Conservation (phyloP, 305 asterid genomes). For the Rubia tinctorum region DNA sequence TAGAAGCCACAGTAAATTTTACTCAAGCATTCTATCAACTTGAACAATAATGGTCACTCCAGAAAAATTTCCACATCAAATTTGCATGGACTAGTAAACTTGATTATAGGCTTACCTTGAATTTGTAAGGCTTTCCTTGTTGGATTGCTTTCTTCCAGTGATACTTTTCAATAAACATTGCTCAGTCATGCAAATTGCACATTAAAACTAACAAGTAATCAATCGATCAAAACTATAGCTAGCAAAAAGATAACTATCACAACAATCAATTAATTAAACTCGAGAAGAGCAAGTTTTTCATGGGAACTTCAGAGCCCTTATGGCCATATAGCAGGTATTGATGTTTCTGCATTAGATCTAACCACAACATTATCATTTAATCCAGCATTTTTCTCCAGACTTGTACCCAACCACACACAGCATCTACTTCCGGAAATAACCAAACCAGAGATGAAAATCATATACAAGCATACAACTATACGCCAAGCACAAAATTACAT, state of each 20-base stretch:
- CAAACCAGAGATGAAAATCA: neutral
- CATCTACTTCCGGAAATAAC: neutral
- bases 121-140: conserved; percentile 64
- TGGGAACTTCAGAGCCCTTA: neutral
- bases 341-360: neutral
- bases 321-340: neutral
- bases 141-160: conserved; percentile 87
- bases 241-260: neutral
- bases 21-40: no score
- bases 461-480: neutral
- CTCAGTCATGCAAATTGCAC: conserved; percentile 90
- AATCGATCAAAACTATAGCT: neutral
- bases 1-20: no score
- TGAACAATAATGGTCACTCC: no score
- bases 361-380: neutral
- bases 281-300: neutral
- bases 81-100: neutral
- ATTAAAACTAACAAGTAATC: neutral
- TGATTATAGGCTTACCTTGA: conserved; percentile 46
- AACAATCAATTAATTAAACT: neutral
- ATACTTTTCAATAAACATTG: conserved; percentile 79
- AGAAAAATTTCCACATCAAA: no score
- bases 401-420: neutral
- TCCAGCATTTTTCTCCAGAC: neutral
- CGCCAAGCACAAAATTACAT: neutral